Conservation (phyloP, 2,329 filamentous ascomycete species). For the Diaporthe velutina region DNA sequence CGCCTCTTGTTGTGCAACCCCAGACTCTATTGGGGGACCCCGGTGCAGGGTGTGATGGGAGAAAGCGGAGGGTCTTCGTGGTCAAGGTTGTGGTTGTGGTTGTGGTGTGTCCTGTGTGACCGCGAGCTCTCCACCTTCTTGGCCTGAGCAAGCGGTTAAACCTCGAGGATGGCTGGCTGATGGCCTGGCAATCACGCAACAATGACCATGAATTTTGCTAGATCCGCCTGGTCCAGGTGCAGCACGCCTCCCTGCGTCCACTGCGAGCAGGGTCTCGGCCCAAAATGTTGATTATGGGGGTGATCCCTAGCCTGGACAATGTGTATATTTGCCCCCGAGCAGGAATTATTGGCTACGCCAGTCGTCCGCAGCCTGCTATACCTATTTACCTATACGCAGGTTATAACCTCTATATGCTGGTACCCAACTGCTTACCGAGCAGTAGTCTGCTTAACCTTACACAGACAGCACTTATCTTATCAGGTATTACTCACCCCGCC, state of each 20-base stretch:
- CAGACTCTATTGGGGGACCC: background rate
- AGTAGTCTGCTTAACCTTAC: background rate
- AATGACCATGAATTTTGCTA: background rate
- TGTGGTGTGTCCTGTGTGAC: background rate
- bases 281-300: background rate
- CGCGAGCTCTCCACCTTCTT: background rate
- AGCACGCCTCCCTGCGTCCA: background rate
- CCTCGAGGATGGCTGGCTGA: slow-evolving; percentile 6
- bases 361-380: background rate
- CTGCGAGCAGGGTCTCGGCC: background rate
- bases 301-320: background rate
- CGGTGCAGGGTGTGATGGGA: background rate
- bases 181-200: slow-evolving; percentile 15
- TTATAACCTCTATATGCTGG: background rate
- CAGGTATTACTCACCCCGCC: slow-evolving; percentile 38
- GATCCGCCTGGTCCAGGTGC: background rate
- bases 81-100: background rate
- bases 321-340: background rate
- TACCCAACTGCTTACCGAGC: background rate
- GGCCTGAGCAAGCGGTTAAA: slow-evolving; percentile 14
- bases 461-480: slow-evolving; percentile 34
- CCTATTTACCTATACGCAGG: background rate
- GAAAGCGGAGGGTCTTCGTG: background rate
- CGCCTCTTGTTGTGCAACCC: background rate
- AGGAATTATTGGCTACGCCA: background rate